phyloP scores from a whole-genome alignment of 768 basidiomycete species.

The Collybiopsis luxurians region DNA sequence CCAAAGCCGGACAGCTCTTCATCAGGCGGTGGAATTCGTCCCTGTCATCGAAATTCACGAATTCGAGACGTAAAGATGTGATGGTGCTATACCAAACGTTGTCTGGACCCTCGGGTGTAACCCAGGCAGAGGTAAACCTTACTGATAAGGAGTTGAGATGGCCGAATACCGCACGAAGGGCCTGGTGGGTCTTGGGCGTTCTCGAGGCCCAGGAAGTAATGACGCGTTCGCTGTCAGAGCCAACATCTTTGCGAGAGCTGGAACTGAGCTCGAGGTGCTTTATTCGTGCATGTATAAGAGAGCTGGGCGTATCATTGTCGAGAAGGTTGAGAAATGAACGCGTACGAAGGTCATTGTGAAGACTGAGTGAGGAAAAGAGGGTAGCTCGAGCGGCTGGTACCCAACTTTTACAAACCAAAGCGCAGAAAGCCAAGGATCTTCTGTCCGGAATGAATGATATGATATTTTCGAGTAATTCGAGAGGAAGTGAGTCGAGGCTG shows the following conservation, averaged over 20 bases:
- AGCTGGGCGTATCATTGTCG: constrained; percentile 1
- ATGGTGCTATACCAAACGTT: constrained; percentile 1
- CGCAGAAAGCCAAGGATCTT: not conserved
- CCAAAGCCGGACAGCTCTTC: not conserved
- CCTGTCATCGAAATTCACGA: not conserved
- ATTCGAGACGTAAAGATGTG: constrained; percentile 1
- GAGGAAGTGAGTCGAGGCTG: constrained; percentile 7
- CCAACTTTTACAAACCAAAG: constrained; percentile 3
- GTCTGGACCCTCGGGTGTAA: not conserved
- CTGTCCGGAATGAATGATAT: not conserved
- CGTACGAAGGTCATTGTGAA: constrained; percentile 1
- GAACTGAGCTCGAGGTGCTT: constrained; percentile 2
- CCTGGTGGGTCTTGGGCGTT: not conserved
- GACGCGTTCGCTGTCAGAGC: constrained; percentile 3
- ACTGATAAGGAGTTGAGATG: not conserved
- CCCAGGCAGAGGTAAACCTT: constrained; percentile 1
- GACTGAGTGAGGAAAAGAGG: not conserved
- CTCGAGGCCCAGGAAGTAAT: constrained; percentile 4
- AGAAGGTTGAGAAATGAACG: constrained; percentile 5
- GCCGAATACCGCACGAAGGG: constrained; percentile 1
- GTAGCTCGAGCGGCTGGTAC: not conserved
- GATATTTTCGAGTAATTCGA: constrained; percentile 4
- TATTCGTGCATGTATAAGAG: not conserved
- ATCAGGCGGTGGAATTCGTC: not conserved
- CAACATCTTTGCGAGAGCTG: not conserved